Conservation (phyloP, 2,329 filamentous ascomycete species). For the Ophiostoma fasciatum region DNA sequence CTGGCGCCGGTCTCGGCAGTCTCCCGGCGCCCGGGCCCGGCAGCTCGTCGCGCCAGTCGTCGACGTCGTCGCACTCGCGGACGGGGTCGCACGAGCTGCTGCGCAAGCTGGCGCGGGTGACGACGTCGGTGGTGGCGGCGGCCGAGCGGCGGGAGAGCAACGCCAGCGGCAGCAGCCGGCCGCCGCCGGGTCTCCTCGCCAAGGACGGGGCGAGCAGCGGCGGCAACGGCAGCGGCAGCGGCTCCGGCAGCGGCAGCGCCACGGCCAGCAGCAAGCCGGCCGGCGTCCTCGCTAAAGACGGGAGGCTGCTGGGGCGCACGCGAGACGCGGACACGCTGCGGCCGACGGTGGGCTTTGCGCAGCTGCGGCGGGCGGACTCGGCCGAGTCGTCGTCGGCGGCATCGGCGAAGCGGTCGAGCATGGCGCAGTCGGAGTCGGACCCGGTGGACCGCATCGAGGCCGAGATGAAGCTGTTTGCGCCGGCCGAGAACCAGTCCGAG, state of each 20-base stretch:
- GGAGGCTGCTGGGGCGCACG: conserved; percentile 9
- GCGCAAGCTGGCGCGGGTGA: conserved; percentile 30
- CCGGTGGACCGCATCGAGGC: conserved; percentile 41
- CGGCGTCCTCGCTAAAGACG: neutral
- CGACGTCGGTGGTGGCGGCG: conserved; percentile 3
- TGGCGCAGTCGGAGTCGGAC: conserved; percentile 34
- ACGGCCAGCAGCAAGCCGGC: too few relatives aligned
- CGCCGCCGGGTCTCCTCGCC: too few relatives aligned
- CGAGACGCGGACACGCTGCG: conserved; percentile 12
- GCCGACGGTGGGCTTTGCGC: conserved; percentile 30
- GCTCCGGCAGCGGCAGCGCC: too few relatives aligned
- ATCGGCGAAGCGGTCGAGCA: conserved; percentile 32
- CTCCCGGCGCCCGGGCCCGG: too few relatives aligned
- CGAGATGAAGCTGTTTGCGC: conserved; percentile 42
- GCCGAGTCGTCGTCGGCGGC: conserved; percentile 25
- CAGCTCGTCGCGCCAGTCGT: conserved; percentile 10
- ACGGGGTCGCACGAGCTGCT: conserved; percentile 34
- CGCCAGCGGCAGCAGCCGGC: neutral
- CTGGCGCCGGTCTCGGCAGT: too few relatives aligned
- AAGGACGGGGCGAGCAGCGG: conserved; percentile 1
- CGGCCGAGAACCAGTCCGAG: conserved; percentile 39
- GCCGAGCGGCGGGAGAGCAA: conserved; percentile 3
- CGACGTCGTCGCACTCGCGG: conserved; percentile 13
- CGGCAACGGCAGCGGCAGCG: neutral
- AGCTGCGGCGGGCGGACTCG: conserved; percentile 27